A percentile compares a stretch with the other conserved stretches of the same genome.
Conservation (phyloP, 176 grass and related monocot genomes). For the Chrysopogon serrulatus region DNA sequence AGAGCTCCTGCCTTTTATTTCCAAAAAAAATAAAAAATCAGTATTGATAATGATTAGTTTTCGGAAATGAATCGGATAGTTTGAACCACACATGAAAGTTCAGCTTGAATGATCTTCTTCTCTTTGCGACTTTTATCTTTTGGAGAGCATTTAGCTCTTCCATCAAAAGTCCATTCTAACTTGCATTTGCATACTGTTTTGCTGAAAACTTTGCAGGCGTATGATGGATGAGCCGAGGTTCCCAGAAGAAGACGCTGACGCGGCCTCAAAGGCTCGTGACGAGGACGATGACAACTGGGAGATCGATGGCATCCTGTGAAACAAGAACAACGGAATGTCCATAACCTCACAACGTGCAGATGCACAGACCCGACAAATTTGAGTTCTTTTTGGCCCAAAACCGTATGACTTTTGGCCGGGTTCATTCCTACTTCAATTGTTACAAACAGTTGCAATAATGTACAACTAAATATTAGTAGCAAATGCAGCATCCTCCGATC, state of each 20-base stretch:
- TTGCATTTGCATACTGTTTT: not conserved
- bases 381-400: conserved; percentile 12
- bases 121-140: not conserved
- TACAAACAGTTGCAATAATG: not conserved
- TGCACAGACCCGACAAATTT: not conserved
- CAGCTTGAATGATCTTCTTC: not conserved
- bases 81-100: not conserved
- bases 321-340: not conserved
- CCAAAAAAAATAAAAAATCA: no score
- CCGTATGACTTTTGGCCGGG: conserved; percentile 12
- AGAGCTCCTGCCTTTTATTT: no score
- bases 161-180: not conserved
- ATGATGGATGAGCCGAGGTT: conserved; percentile 64
- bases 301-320: conserved; percentile 48
- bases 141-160: not conserved
- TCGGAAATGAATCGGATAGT: not conserved
- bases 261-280: conserved; percentile 25
- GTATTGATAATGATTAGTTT: not conserved
- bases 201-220: conserved; percentile 15
- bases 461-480: conserved; percentile 19
- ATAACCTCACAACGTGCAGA: conserved; percentile 13
- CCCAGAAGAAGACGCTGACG: conserved; percentile 37
- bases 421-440: conserved; percentile 19
- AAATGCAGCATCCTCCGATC: not conserved
- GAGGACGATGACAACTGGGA: conserved; percentile 71